These are phyloP conservation scores for Penicillium lagena DNA, from an alignment of 495 filamentous ascomycete genomes.

Conservation along the genomic window DNA sequence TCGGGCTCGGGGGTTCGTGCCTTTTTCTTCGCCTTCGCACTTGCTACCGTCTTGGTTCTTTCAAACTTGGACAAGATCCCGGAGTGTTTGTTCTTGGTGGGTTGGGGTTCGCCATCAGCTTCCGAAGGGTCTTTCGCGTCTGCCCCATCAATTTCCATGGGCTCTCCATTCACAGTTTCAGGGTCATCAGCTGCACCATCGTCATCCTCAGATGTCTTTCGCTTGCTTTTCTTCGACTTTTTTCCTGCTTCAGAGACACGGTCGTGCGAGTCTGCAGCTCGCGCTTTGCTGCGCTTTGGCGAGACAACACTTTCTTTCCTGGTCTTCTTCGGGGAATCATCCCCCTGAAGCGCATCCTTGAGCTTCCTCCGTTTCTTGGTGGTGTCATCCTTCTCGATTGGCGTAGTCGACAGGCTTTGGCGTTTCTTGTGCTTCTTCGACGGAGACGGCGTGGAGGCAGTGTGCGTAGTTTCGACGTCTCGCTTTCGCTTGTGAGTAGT, in stretches of 20 bases:
- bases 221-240: constrained; percentile 24
- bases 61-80: constrained; percentile 42
- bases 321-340: constrained; percentile 15
- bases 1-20: constrained; percentile 5
- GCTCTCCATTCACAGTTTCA: constrained; percentile 12
- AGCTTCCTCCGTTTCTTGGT: constrained; percentile 20
- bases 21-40: constrained; percentile 16
- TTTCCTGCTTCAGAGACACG: constrained; percentile 12
- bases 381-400: constrained; percentile 7
- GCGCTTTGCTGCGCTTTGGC: constrained; percentile 16
- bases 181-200: constrained; percentile 6
- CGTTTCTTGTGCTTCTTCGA: constrained; percentile 34
- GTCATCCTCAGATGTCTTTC: constrained; percentile 14
- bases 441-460: constrained; percentile 25
- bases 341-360: constrained; percentile 9
- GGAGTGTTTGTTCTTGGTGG: constrained; percentile 30
- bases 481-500: constrained; percentile 35
- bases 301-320: constrained; percentile 25
- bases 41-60: constrained; percentile 27
- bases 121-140: constrained; percentile 1
- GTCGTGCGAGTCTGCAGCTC: constrained; percentile 14
- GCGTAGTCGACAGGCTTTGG: constrained; percentile 11
- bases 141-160: constrained; percentile 1
- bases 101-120: constrained; percentile 10
- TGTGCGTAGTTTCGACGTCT: constrained; percentile 21